Percentiles rank a stretch among this genome's conserved stretches.
Evolutionary conservation across 495 filamentous ascomycete genomes (phyloP).

Genomic region (Podospora didyma): DNA sequence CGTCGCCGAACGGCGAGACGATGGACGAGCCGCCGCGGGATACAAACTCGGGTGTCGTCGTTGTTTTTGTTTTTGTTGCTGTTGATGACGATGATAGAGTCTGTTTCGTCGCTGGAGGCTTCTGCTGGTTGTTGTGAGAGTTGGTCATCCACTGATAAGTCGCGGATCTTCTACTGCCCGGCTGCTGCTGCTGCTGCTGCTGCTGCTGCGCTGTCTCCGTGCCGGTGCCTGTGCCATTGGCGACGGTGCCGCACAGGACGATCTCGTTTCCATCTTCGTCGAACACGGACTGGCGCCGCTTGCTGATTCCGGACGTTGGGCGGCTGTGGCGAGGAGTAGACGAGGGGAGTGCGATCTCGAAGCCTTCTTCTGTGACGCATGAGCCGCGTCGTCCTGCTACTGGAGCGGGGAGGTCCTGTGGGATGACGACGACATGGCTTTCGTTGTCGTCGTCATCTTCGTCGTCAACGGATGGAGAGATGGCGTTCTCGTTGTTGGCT

Average conservation of each 20-base stretch:
- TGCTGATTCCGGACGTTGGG: neutral
- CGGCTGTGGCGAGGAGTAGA: neutral
- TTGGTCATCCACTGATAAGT: too few relatives aligned
- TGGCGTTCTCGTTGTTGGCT: neutral
- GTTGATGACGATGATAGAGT: too few relatives aligned
- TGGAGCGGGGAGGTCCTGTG: neutral
- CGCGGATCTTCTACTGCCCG: neutral
- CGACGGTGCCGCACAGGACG: conserved; percentile 22
- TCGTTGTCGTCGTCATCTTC: neutral
- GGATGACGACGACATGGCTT: too few relatives aligned
- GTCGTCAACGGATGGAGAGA: neutral
- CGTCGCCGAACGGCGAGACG: conserved; percentile 70
- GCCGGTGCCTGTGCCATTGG: too few relatives aligned
- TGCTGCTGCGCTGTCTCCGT: neutral
- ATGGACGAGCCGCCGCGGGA: conserved; percentile 81
- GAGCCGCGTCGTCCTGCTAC: conserved; percentile 21
- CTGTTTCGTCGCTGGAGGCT: too few relatives aligned
- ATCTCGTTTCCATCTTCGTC: conserved; percentile 48
- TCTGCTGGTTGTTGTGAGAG: too few relatives aligned
- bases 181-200: neutral
- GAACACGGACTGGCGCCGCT: conserved; percentile 30
- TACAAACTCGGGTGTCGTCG: conserved; percentile 31
- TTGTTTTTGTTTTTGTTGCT: neutral
- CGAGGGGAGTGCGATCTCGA: conserved; percentile 36
- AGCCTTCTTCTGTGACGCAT: conserved; percentile 31